Conservation (phyloP, 1,284 basidiomycete species). For the Fomes fomentarius region DNA sequence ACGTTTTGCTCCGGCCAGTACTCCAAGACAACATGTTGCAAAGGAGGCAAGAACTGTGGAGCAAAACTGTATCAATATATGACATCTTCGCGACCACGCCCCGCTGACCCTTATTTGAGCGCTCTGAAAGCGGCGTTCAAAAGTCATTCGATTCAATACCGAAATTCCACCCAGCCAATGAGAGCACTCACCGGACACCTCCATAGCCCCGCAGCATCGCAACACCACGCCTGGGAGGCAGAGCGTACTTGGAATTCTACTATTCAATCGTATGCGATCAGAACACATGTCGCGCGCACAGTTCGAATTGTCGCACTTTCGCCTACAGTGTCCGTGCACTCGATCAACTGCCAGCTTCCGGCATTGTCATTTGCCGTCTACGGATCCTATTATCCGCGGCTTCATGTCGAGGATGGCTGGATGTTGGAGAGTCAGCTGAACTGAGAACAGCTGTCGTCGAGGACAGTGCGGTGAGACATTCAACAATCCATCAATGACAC, state of each 20-base stretch:
- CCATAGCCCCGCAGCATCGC: conserved; percentile 6
- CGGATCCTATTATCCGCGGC: neutral
- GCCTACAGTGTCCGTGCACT: neutral
- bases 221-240: conserved; percentile 1
- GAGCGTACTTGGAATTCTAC: conserved; percentile 1
- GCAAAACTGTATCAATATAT: neutral
- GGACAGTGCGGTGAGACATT: neutral
- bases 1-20: too few relatives aligned
- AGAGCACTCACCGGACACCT: neutral
- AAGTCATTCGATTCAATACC: conserved; percentile 11
- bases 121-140: conserved; percentile 7
- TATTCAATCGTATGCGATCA: conserved; percentile 7
- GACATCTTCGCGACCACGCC: neutral
- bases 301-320: conserved; percentile 4
- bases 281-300: neutral
- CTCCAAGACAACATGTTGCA: too few relatives aligned
- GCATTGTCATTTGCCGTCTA: conserved; percentile 7
- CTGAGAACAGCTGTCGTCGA: neutral
- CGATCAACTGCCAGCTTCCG: conserved; percentile 5
- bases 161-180: conserved; percentile 17
- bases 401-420: neutral
- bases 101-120: neutral
- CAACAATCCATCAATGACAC: neutral
- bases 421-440: neutral
- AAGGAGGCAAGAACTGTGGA: neutral